Evolutionary conservation across 768 basidiomycete genomes (phyloP).

Genomic region (Leccinum incarnatum): DNA sequence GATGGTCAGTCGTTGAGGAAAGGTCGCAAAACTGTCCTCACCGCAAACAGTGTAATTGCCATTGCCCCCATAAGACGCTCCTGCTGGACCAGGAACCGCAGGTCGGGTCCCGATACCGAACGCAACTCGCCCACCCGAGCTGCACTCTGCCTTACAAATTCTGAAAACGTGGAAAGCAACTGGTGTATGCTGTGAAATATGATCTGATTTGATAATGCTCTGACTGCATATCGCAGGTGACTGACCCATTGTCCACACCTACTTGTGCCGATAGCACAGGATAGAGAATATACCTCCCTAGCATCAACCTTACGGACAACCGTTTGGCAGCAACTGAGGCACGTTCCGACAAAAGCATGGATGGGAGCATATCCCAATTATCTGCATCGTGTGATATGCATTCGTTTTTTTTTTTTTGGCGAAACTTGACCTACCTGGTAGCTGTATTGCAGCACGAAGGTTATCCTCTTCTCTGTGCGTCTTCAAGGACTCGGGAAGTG

Average conservation of each 20-base stretch:
- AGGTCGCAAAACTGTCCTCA: constrained; percentile 13
- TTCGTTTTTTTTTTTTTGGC: not conserved
- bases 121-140: constrained; percentile 11
- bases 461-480: constrained; percentile 48
- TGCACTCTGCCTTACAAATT: constrained; percentile 21
- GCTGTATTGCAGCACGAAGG: constrained; percentile 59
- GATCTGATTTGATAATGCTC: not conserved
- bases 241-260: constrained; percentile 20
- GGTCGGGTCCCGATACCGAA: constrained; percentile 3
- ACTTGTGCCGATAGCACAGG: constrained; percentile 33
- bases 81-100: constrained; percentile 19
- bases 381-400: constrained; percentile 37
- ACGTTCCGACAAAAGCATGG: constrained; percentile 44
- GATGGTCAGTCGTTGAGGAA: not conserved
- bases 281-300: constrained; percentile 53
- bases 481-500: constrained; percentile 30
- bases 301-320: constrained; percentile 52
- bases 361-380: constrained; percentile 48
- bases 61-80: constrained; percentile 35
- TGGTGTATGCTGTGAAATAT: constrained; percentile 10
- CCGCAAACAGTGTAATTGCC: constrained; percentile 36
- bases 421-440: constrained; percentile 50
- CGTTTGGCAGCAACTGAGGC: constrained; percentile 62
- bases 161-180: constrained; percentile 16
- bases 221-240: not conserved